Evolutionary conservation across 805 yeast genomes (phyloP), one percentile per base, ranked within the genome.

Genomic region (Teunomyces aglyptinius): DNA sequence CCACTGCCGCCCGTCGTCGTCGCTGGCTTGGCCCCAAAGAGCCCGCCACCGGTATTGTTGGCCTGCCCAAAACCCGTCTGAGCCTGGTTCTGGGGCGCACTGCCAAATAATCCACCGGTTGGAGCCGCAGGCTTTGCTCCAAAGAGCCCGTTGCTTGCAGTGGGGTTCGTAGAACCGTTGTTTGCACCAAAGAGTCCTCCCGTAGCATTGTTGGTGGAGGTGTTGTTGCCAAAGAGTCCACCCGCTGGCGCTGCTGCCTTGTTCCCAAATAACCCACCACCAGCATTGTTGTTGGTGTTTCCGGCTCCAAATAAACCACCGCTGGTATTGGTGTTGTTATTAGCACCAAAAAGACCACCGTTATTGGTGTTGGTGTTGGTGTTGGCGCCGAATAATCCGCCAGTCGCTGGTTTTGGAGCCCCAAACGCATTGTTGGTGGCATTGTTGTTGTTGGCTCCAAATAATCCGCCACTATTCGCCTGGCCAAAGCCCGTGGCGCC

Each of bases 1-100:
- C 77, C 64, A 41, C 77, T 81, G 31, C 78, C 81, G 32, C 78
- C 78, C 22, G 70, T 58, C 20, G 68, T 34, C 36, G 29, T 56
- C 52, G 47, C 60, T 66, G 44, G 46, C 29, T 44, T 47, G 18
- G 46, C 45, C 7, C 66, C 65, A 45, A 60, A 60, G 2, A 57
- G 38, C 3, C 63, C 65, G 3, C 65, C 64, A 10, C 33, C 5
- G 10, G 33, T 10, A n/a, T 48, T 48, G 12, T 50, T 52, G 6
- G 57, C 55, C 31, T 59, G 62, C 15, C 70, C 69, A 26, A 59
- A 46, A 4, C 61, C 61, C 8, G 57, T 56, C 18, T 48, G 39
- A 15, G 56, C 16, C 28, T 53, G 40, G 20, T 49, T 55, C 36
- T 50, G 56, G 50, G 51, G 63, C 16, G 58, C 44, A 24, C 81